These are phyloP conservation scores for Claviceps purpurea DNA, from an alignment of 2,329 filamentous ascomycete genomes.

Conservation along the genomic window DNA sequence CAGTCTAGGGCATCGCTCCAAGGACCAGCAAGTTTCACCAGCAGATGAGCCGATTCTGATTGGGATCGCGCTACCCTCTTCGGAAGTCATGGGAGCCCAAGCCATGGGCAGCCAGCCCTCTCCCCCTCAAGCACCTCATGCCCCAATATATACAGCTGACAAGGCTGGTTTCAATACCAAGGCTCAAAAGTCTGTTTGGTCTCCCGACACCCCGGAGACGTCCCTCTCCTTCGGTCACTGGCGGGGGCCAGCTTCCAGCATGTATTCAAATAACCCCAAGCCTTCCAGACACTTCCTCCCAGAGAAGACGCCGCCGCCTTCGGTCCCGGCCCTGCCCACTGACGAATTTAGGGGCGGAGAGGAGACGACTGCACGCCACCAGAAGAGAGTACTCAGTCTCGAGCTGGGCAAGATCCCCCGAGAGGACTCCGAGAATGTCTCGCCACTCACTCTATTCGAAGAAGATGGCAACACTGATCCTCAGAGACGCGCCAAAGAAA, in stretches of 20 bases:
- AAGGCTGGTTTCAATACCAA: neutral
- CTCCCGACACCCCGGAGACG: constrained; percentile 45
- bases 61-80: constrained; percentile 50
- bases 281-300: constrained; percentile 14
- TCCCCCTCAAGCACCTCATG: neutral
- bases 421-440: constrained; percentile 37
- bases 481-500: constrained; percentile 25
- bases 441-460: constrained; percentile 55
- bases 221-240: constrained; percentile 25
- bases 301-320: constrained; percentile 44
- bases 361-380: constrained; percentile 16
- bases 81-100: constrained; percentile 10
- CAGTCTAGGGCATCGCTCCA: constrained; percentile 14
- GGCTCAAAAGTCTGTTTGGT: constrained; percentile 38
- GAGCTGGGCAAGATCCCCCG: constrained; percentile 18
- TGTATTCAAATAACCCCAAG: constrained; percentile 45
- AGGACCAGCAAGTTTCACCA: constrained; percentile 44
- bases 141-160: neutral
- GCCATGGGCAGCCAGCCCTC: constrained; percentile 22
- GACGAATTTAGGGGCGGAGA: constrained; percentile 17
- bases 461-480: constrained; percentile 43
- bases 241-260: constrained; percentile 37
- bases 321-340: constrained; percentile 45
- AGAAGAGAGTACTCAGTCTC: constrained; percentile 23
- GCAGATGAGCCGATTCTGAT: constrained; percentile 61